Percentiles rank a stretch among this genome's conserved stretches.
phyloP scores from a whole-genome alignment of 1,284 basidiomycete genomes.

The Quambalaria eucalypti region DNA sequence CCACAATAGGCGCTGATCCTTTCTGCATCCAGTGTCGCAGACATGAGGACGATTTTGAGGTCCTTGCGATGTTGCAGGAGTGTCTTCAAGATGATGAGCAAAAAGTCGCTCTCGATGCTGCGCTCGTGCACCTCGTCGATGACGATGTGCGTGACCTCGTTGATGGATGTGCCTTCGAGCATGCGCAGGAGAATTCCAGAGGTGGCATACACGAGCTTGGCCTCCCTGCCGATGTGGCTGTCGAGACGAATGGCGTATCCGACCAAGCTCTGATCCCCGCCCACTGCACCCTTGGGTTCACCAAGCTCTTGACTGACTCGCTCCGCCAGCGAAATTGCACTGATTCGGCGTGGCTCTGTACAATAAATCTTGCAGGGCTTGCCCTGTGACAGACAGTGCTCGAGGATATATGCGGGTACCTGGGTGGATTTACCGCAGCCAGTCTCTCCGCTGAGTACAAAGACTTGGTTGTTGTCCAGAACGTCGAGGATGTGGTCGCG shows the following conservation, averaged over 20 bases:
- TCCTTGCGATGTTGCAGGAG: conserved; percentile 68
- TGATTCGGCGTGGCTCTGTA: conserved; percentile 92
- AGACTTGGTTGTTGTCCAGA: conserved; percentile 69
- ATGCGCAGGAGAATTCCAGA: conserved; percentile 95
- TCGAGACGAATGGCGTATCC: conserved; percentile 94
- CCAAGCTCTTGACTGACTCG: conserved; percentile 90
- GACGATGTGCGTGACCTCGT: conserved; percentile 87
- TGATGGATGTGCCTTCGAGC: conserved; percentile 82
- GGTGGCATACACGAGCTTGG: conserved; percentile 55
- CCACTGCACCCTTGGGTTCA: conserved; percentile 71
- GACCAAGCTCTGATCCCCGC: conserved; percentile 69
- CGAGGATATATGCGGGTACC: conserved; percentile 86
- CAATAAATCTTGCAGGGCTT: conserved; percentile 84
- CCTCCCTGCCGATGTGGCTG: conserved; percentile 55
- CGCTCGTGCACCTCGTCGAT: conserved; percentile 88
- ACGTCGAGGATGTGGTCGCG: conserved; percentile 65
- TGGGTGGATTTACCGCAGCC: conserved; percentile 99
- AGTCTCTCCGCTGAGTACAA: conserved; percentile 93
- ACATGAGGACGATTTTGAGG: conserved; percentile 92
- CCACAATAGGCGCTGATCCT: conserved; percentile 91
- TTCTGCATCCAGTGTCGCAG: conserved; percentile 84
- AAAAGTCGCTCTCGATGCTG: conserved; percentile 93
- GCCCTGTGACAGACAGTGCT: conserved; percentile 74
- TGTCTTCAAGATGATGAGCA: conserved; percentile 89
- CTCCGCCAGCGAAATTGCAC: conserved; percentile 91